Conservation (phyloP, 805 yeast species). For the Spathaspora passalidarum region DNA sequence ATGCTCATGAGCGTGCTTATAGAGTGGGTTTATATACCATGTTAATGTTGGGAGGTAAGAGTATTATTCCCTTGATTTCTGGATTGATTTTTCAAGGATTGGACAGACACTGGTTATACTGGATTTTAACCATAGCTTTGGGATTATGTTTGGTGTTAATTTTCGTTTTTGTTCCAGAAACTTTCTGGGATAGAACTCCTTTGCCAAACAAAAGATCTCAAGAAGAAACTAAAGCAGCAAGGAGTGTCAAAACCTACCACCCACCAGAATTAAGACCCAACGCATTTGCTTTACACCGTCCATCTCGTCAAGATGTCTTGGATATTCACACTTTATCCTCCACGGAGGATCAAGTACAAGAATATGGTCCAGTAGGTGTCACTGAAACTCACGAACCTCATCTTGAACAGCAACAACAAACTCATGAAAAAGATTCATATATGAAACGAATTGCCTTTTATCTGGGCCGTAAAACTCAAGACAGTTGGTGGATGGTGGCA, state of each 20-base stretch:
- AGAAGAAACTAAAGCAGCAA: conserved; percentile 47
- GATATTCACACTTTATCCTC: conserved; percentile 15
- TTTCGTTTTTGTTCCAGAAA: conserved; percentile 59
- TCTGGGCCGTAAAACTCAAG: conserved; percentile 49
- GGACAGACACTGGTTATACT: conserved; percentile 59
- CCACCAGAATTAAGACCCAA: conserved; percentile 27
- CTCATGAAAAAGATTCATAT: conserved; percentile 3
- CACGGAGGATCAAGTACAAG: conserved; percentile 9
- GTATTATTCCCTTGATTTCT: conserved; percentile 54
- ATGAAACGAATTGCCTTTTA: conserved; percentile 29
- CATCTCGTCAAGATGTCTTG: conserved; percentile 11
- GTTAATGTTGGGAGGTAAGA: conserved; percentile 59
- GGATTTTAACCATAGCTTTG: conserved; percentile 53
- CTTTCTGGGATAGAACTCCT: conserved; percentile 60
- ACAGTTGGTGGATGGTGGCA: conserved; percentile 54
- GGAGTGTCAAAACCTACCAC: conserved; percentile 23
- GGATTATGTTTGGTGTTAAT: conserved; percentile 45
- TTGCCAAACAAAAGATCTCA: conserved; percentile 45
- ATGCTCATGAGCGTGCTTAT: conserved; percentile 60
- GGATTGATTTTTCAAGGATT: conserved; percentile 48
- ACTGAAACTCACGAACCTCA: conserved; percentile 8
- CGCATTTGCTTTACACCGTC: conserved; percentile 24
- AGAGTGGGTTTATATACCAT: conserved; percentile 57
- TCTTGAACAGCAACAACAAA: neutral
- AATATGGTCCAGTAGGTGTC: conserved; percentile 10